These are phyloP conservation scores for Mycena indigotica DNA, from an alignment of 768 basidiomycete genomes.

Conservation along the genomic window DNA sequence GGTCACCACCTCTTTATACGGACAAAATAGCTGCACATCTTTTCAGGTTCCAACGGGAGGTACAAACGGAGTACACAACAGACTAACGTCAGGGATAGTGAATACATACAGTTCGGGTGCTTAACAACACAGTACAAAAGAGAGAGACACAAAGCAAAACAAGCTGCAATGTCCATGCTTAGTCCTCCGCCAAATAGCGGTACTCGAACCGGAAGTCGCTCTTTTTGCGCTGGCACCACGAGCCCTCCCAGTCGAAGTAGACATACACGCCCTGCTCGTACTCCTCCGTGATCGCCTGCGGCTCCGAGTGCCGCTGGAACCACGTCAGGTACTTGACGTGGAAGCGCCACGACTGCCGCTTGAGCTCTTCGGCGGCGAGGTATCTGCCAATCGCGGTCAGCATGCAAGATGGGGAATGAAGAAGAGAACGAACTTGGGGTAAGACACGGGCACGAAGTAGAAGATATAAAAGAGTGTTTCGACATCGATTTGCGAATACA, in stretches of 20 bases:
- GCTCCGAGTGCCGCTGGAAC: constrained; percentile 99
- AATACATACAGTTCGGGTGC: no score
- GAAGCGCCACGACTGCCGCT: constrained; percentile 98
- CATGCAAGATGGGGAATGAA: neutral
- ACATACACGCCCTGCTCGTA: constrained; percentile 99
- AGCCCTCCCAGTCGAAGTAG: constrained; percentile 99
- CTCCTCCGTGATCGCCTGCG: constrained; percentile 97
- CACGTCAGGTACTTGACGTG: constrained; percentile 99
- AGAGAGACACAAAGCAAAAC: no score
- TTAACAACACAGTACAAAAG: no score
- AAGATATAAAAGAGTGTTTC: constrained; percentile 99
- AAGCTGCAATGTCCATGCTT: no score
- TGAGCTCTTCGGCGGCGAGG: constrained; percentile 94
- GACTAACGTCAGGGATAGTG: no score
- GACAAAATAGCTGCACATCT: no score
- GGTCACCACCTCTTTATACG: no score
- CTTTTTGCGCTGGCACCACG: constrained; percentile 98
- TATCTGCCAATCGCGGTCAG: constrained; percentile 51
- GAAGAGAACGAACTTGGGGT: constrained; percentile 77
- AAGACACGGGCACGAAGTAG: constrained; percentile 95
- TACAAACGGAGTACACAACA: no score
- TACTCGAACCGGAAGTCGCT: constrained; percentile 97
- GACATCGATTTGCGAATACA: constrained; percentile 90
- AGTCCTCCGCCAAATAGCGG: constrained; percentile 92
- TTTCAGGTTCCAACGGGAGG: no score